Conservation (phyloP, 371 early-diverging fungal genomes). For the Syncephalastrum sp. region DNA sequence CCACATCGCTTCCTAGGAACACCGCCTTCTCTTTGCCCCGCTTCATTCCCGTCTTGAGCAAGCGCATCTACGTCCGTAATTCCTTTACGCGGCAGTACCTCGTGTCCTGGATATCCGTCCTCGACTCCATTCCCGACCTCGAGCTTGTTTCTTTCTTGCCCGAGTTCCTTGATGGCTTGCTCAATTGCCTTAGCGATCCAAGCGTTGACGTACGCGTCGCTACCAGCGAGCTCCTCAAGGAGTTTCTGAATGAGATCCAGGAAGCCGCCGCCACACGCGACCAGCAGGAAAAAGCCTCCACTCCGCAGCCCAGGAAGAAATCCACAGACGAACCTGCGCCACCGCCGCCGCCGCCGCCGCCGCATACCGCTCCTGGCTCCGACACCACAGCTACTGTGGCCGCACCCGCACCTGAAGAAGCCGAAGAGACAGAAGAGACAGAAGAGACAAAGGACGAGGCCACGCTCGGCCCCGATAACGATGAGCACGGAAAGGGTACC, state of each 20-base stretch:
- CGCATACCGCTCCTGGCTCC: not conserved
- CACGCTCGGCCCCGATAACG: not conserved
- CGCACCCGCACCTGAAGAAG: not conserved
- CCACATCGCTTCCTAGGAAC: slow-evolving; percentile 27
- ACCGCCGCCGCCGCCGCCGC: not conserved
- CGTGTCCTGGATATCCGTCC: slow-evolving; percentile 85
- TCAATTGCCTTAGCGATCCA: slow-evolving; percentile 82
- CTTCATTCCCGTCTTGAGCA: slow-evolving; percentile 86
- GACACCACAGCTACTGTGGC: no score
- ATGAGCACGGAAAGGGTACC: slow-evolving; percentile 49
- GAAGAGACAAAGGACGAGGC: not conserved
- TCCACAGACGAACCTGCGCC: not conserved
- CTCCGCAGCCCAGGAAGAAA: not conserved
- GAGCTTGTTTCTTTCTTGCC: slow-evolving; percentile 86
- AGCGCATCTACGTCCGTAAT: slow-evolving; percentile 83
- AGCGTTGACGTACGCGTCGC: slow-evolving; percentile 80
- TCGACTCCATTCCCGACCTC: slow-evolving; percentile 87
- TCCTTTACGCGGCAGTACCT: slow-evolving; percentile 85
- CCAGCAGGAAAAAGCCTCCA: slow-evolving; percentile 2
- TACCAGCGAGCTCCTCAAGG: slow-evolving; percentile 64
- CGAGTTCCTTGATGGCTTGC: slow-evolving; percentile 83
- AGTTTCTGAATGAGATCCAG: slow-evolving; percentile 78
- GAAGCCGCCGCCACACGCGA: slow-evolving; percentile 70
- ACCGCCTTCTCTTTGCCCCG: slow-evolving; percentile 80
- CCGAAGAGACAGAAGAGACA: not conserved